These are phyloP conservation scores for Aureobasidium sp. DNA, from an alignment of 2,329 filamentous ascomycete species.

Conservation along the genomic window DNA sequence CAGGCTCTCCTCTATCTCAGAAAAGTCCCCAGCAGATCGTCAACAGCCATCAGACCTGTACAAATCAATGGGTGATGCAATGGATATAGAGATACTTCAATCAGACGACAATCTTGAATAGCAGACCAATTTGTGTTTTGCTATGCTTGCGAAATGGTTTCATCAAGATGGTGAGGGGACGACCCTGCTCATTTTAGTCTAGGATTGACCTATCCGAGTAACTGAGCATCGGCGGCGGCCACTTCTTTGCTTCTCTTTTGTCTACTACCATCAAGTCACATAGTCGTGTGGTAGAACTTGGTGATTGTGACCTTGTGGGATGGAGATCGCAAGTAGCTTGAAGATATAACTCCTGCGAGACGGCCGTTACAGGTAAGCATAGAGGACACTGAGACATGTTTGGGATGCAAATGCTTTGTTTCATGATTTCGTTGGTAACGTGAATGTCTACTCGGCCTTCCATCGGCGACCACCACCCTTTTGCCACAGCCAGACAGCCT, in stretches of 20 bases:
- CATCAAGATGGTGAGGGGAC: background rate
- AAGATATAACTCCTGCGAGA: background rate
- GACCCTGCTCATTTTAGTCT: background rate
- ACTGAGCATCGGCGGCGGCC: background rate
- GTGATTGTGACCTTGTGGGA: background rate
- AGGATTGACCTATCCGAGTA: background rate
- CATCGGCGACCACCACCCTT: slow-evolving; percentile 58
- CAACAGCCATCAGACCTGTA: background rate
- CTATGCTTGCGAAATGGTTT: background rate
- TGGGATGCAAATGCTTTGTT: background rate
- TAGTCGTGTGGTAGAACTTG: background rate
- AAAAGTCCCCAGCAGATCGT: no score
- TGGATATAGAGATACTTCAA: no score
- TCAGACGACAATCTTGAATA: no score
- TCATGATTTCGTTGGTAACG: background rate
- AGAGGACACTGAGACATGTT: background rate
- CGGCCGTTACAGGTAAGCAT: background rate
- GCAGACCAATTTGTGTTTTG: background rate
- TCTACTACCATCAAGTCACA: background rate
- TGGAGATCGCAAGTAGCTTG: background rate
- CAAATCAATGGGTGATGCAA: background rate
- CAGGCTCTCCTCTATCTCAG: no score
- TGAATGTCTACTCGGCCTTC: slow-evolving; percentile 38
- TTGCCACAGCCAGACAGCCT: slow-evolving; percentile 85
- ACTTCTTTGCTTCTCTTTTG: background rate